Conservation (phyloP, 768 basidiomycete species). For the Lactarius psammicola region DNA sequence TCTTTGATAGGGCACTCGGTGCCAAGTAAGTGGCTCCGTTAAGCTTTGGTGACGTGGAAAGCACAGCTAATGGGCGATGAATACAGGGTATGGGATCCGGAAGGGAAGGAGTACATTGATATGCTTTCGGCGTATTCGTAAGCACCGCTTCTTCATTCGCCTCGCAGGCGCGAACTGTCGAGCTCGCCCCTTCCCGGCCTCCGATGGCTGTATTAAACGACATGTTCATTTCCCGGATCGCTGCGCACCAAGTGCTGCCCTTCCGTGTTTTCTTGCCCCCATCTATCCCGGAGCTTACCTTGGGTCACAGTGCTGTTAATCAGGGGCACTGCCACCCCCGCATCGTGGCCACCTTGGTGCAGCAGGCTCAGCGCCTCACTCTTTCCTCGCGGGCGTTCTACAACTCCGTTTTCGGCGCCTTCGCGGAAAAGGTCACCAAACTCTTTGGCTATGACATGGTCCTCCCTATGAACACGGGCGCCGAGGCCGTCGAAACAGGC, state of each 20-base stretch:
- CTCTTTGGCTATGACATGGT: slow-evolving; percentile 95
- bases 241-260: neutral
- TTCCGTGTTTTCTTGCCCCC: neutral
- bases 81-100: slow-evolving; percentile 83
- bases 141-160: slow-evolving; percentile 35
- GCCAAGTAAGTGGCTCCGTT: slow-evolving; percentile 68
- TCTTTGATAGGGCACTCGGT: slow-evolving; percentile 87
- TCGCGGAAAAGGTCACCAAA: slow-evolving; percentile 78
- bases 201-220: neutral
- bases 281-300: neutral
- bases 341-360: slow-evolving; percentile 76
- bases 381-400: slow-evolving; percentile 96
- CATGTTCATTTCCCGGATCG: neutral
- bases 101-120: slow-evolving; percentile 95
- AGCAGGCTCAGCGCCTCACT: slow-evolving; percentile 87
- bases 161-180: neutral
- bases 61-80: slow-evolving; percentile 25
- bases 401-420: slow-evolving; percentile 87
- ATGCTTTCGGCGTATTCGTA: slow-evolving; percentile 98
- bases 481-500: slow-evolving; percentile 97
- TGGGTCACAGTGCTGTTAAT: slow-evolving; percentile 69
- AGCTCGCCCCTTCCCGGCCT: neutral
- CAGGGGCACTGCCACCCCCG: slow-evolving; percentile 94
- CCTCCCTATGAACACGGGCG: slow-evolving; percentile 98
- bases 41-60: slow-evolving; percentile 32